These are phyloP conservation scores for Aureobasidium sp. DNA, from an alignment of 2,329 filamentous ascomycete genomes.

Conservation along the genomic window DNA sequence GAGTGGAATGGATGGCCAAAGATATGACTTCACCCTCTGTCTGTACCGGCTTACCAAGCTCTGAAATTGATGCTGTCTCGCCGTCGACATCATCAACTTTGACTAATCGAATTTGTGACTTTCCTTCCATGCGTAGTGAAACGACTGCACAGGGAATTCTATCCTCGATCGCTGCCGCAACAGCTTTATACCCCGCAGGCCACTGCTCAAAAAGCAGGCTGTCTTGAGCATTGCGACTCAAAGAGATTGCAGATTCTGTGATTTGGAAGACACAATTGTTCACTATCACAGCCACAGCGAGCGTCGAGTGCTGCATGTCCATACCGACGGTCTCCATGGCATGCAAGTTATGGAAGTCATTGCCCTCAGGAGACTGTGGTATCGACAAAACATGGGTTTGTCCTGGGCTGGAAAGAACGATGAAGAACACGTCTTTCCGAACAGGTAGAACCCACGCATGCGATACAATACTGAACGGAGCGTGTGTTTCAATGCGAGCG, in stretches of 20 bases:
- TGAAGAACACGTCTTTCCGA: conserved; percentile 24
- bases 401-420: conserved; percentile 29
- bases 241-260: conserved; percentile 19
- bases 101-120: background rate
- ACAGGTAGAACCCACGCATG: conserved; percentile 32
- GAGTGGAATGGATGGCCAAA: conserved; percentile 24
- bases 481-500: background rate
- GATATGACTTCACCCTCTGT: conserved; percentile 26
- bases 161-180: conserved; percentile 20
- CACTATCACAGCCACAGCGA: conserved; percentile 17
- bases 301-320: conserved; percentile 20
- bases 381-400: conserved; percentile 14
- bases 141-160: conserved; percentile 15
- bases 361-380: conserved; percentile 14
- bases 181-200: conserved; percentile 13
- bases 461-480: conserved; percentile 20
- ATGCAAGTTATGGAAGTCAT: background rate
- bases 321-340: conserved; percentile 16
- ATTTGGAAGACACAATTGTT: conserved; percentile 23
- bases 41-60: conserved; percentile 13
- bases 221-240: conserved; percentile 18
- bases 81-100: background rate
- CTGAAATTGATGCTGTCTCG: background rate
- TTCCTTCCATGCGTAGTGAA: conserved; percentile 14
- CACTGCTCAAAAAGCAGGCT: conserved; percentile 5